These are phyloP conservation scores for Bipolaris cookei DNA, from an alignment of 2,329 filamentous ascomycete genomes.

Conservation along the genomic window DNA sequence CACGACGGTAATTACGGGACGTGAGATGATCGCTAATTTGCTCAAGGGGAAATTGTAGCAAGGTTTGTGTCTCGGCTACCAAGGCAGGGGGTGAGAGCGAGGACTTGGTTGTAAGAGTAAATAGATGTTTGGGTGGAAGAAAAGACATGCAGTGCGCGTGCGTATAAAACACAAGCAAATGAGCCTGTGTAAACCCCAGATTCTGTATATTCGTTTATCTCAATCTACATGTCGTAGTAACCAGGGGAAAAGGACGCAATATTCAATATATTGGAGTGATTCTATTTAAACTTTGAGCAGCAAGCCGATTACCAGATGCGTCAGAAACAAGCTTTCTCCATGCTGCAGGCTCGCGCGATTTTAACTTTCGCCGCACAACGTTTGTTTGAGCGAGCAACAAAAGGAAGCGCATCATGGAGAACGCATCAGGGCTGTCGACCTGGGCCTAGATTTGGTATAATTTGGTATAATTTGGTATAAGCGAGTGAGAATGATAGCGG, in stretches of 20 bases:
- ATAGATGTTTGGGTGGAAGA: neutral
- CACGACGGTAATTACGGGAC: slow-evolving; percentile 74
- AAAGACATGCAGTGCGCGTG: no score
- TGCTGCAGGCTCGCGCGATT: neutral
- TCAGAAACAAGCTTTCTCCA: neutral
- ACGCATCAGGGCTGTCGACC: neutral
- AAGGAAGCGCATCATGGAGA: neutral
- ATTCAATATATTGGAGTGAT: neutral
- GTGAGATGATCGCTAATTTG: slow-evolving; percentile 78
- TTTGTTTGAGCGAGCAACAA: neutral
- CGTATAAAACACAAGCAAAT: no score
- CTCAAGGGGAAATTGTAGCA: slow-evolving; percentile 30
- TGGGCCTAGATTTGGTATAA: neutral
- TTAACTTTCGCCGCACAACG: neutral
- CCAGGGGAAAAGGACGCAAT: neutral
- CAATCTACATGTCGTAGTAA: neutral
- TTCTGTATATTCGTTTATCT: neutral
- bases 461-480: neutral
- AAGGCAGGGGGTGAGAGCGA: neutral
- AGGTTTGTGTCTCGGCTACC: neutral
- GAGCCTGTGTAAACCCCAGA: no score
- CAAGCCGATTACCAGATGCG: neutral
- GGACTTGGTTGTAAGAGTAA: neutral
- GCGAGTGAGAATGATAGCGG: neutral
- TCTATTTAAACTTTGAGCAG: neutral